Base-by-base conservation (phyloP, 2,329 filamentous ascomycete genomes). In the Colletotrichum magnum region DNA sequence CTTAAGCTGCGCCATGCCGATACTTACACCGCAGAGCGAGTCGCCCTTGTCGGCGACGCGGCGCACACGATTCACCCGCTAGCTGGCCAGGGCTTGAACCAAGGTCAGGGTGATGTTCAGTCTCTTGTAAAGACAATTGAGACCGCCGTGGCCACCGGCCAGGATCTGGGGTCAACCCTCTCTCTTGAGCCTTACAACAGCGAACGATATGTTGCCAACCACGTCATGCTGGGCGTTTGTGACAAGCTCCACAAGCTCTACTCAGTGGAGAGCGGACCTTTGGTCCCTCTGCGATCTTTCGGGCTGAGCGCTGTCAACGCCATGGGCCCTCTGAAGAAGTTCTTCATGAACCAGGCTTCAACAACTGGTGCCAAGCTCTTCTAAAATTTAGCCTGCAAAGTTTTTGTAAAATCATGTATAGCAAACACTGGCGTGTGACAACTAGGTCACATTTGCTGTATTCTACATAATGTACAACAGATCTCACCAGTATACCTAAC, bases 181-280 rank as follows among this genome's bases (percentile, higher is more conserved):
- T 91, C 92, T 5, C 85, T 99, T 28, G 95, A 98, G 79, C 81
- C 88, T 16, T 99, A 98, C 81, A 90, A 90, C 72, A 85, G 88
- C 1, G 94, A 96, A 76, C 88, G 95, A 47, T 99, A 97, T 79
- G 88, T 91, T 2, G 88, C 90, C 48, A 98, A 98, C 80, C 93
- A 92, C 72, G 86, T 92, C 69, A 87, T 97, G 79, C 85, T 95
- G 62, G 95, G 90, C 64, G 92, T 92, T 53, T 93, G 90, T 73
- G 95, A 98, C 82, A 95, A 98, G 82, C 84, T 98, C 74, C 94
- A 98, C 80, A 97, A 95, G 83, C 82, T 98, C 51, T 98, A 97
- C 80, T 92, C 92, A n/a, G 89, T 94, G 0, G 90, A 90, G 24
- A 90, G 88, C 70, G 93, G 93, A 0, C 94, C 94, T 1, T 81